Conservation (phyloP, 257 asterid species). For the Forsythia viridissima region DNA sequence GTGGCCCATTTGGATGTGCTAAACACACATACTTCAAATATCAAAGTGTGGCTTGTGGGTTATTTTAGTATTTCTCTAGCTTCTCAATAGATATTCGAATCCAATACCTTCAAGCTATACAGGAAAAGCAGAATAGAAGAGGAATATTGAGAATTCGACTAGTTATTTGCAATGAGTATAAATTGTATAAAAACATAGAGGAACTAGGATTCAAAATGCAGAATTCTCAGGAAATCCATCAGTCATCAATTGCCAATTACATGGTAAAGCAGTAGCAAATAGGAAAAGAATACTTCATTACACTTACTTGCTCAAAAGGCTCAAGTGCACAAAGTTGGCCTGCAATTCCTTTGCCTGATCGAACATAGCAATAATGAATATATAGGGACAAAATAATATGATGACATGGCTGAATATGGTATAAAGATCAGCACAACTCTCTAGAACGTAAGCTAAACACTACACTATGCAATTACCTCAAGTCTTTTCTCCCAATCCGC, state of each 20-base stretch:
- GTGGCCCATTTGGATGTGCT: not conserved
- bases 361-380: too few relatives aligned
- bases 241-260: slow-evolving; percentile 15
- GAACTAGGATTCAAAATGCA: not conserved
- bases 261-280: slow-evolving; percentile 18
- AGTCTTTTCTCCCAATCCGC: too few relatives aligned
- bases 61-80: not conserved
- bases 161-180: not conserved
- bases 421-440: too few relatives aligned
- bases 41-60: not conserved
- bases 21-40: not conserved
- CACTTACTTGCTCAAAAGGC: too few relatives aligned
- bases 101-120: not conserved
- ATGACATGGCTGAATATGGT: too few relatives aligned
- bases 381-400: too few relatives aligned
- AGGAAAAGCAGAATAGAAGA: not conserved
- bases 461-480: too few relatives aligned
- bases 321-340: too few relatives aligned
- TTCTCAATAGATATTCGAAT: not conserved
- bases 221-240: not conserved
- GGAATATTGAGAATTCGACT: not conserved
- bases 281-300: slow-evolving; percentile 19
- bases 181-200: not conserved
- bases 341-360: too few relatives aligned
- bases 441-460: too few relatives aligned